Conservation (phyloP, 352 stramenopile species). For the Pythium phragmitis region DNA sequence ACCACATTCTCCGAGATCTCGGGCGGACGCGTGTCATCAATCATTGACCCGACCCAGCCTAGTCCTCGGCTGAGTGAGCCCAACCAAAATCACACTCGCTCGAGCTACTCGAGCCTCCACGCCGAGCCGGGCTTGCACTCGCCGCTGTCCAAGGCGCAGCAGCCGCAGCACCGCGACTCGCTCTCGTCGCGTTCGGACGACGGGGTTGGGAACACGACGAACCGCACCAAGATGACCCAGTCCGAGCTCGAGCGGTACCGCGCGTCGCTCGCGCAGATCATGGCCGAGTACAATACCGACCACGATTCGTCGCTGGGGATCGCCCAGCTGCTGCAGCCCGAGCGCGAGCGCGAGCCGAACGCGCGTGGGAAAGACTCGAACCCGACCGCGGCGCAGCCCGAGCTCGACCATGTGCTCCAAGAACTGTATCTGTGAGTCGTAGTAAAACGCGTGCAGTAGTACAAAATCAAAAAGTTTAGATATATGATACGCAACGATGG, state of each 20-base stretch:
- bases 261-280: constrained; percentile 55
- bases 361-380: not conserved
- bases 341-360: constrained; percentile 19
- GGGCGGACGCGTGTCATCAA: constrained; percentile 5
- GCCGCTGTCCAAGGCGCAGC: constrained; percentile 1
- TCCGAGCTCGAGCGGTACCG: constrained; percentile 42
- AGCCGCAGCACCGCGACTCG: constrained; percentile 6
- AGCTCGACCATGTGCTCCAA: constrained; percentile 22
- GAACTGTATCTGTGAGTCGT: constrained; percentile 29
- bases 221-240: constrained; percentile 28
- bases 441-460: not conserved
- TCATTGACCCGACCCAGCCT: not conserved
- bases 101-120: constrained; percentile 21
- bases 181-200: constrained; percentile 30
- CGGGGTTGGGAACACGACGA: constrained; percentile 21
- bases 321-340: constrained; percentile 11
- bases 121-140: constrained; percentile 15
- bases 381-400: not conserved
- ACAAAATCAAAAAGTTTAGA: not conserved
- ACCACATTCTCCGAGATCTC: constrained; percentile 25
- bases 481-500: not conserved
- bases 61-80: constrained; percentile 8
- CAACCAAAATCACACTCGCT: not conserved
- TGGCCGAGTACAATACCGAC: constrained; percentile 52
- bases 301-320: not conserved